phyloP scores from a whole-genome alignment of 495 filamentous ascomycete genomes.

The Lepraria neglecta region DNA sequence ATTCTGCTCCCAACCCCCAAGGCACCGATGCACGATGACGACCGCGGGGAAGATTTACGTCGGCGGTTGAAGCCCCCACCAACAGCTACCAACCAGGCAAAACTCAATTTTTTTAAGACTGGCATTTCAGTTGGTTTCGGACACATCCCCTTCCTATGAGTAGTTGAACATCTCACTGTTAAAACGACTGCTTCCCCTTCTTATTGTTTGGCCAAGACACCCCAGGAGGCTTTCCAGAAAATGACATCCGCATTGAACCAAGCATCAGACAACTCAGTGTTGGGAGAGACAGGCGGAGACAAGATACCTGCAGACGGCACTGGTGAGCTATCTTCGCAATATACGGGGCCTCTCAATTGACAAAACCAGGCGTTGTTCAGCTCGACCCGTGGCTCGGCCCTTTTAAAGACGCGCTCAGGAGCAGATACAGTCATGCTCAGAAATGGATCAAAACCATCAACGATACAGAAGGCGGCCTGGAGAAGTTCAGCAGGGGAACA shows the following conservation, averaged over 20 bases:
- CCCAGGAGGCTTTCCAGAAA: constrained; percentile 4
- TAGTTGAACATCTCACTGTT: neutral
- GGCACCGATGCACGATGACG: constrained; percentile 21
- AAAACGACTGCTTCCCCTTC: neutral
- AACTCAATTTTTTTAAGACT: neutral
- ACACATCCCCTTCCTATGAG: neutral
- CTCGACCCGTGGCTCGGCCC: constrained; percentile 89
- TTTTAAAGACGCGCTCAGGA: constrained; percentile 69
- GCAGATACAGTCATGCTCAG: constrained; percentile 73
- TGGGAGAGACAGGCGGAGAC: constrained; percentile 28
- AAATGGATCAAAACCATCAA: constrained; percentile 81
- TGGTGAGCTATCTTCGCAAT: constrained; percentile 31
- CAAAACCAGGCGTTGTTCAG: constrained; percentile 63
- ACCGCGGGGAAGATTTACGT: constrained; percentile 13
- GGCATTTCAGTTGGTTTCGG: neutral
- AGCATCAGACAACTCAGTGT: constrained; percentile 25
- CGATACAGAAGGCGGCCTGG: constrained; percentile 78
- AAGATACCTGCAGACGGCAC: constrained; percentile 45
- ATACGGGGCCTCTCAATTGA: constrained; percentile 22
- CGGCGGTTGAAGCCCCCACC: constrained; percentile 6
- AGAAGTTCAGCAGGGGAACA: constrained; percentile 85
- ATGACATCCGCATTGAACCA: constrained; percentile 29
- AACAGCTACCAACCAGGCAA: neutral
- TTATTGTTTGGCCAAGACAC: neutral
- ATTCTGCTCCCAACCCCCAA: too few relatives aligned